Evolutionary conservation across 495 filamentous ascomycete species (phyloP).

Genomic region (Ascodesmis nigricans): DNA sequence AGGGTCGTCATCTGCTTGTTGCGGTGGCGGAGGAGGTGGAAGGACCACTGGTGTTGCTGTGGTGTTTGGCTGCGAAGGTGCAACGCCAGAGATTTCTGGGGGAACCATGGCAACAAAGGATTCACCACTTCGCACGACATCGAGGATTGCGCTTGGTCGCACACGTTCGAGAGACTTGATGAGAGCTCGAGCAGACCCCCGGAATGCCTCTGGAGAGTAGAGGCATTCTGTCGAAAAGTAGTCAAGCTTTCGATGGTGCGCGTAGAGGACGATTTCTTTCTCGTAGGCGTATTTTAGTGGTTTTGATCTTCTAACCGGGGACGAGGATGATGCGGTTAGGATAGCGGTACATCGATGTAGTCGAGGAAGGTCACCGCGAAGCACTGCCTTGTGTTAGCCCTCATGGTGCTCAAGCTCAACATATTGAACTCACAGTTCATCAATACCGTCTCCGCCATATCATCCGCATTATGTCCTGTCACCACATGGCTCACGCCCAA

Average conservation of each 20-base stretch:
- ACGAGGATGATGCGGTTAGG: constrained; percentile 50
- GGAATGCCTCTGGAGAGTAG: constrained; percentile 94
- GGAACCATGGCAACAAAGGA: constrained; percentile 85
- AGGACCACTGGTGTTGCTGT: too few species aligned
- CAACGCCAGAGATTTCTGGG: constrained; percentile 15
- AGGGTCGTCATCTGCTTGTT: background rate
- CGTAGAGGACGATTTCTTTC: constrained; percentile 96
- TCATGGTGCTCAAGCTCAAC: too few species aligned
- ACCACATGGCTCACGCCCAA: constrained; percentile 85
- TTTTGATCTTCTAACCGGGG: constrained; percentile 76
- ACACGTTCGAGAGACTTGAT: constrained; percentile 92
- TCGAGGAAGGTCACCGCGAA: constrained; percentile 73
- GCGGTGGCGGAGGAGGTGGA: too few species aligned
- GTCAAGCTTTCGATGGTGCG: constrained; percentile 83
- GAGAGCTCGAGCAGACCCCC: constrained; percentile 68
- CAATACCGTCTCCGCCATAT: constrained; percentile 92
- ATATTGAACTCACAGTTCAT: constrained; percentile 63
- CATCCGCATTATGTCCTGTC: constrained; percentile 93
- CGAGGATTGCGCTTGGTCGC: constrained; percentile 76
- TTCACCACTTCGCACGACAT: constrained; percentile 84
- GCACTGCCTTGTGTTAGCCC: constrained; percentile 27
- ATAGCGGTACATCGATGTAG: constrained; percentile 82
- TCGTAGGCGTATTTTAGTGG: constrained; percentile 96
- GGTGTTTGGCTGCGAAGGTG: too few species aligned
- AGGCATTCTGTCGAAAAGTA: constrained; percentile 98